phyloP scores from a whole-genome alignment of 768 basidiomycete species.

The Tricholoma bakamatsutake region DNA sequence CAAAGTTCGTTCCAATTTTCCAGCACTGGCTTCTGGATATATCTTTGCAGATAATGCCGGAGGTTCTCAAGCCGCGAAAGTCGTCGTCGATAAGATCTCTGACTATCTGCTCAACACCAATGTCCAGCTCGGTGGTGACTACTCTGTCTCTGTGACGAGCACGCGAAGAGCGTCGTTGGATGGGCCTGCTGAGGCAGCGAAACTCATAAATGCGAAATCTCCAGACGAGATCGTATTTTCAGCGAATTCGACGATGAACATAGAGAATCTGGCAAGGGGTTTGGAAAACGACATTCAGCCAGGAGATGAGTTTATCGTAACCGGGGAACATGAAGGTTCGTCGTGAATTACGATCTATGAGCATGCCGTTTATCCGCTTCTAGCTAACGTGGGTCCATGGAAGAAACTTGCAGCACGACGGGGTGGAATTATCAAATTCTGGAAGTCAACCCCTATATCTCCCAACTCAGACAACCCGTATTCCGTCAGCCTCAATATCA shows the following conservation, averaged over 20 bases:
- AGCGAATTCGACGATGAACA: slow-evolving; percentile 58
- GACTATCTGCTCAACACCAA: slow-evolving; percentile 72
- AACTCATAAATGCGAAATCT: slow-evolving; percentile 60
- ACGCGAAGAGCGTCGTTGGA: slow-evolving; percentile 42
- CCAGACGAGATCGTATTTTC: slow-evolving; percentile 63
- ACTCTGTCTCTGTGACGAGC: slow-evolving; percentile 49
- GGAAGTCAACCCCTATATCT: slow-evolving; percentile 44
- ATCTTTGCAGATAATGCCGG: slow-evolving; percentile 77
- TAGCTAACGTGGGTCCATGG: slow-evolving; percentile 76
- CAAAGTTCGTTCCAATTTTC: slow-evolving; percentile 55
- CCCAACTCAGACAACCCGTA: slow-evolving; percentile 51
- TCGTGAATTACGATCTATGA: background rate
- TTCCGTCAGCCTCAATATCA: slow-evolving; percentile 47
- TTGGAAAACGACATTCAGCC: slow-evolving; percentile 47
- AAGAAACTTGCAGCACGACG: slow-evolving; percentile 61
- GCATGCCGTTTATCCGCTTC: background rate
- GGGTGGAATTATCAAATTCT: slow-evolving; percentile 51
- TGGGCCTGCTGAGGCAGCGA: slow-evolving; percentile 45
- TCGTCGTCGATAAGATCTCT: slow-evolving; percentile 51
- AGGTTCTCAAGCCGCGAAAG: slow-evolving; percentile 56
- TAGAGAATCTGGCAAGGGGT: slow-evolving; percentile 64
- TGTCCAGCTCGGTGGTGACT: slow-evolving; percentile 68
- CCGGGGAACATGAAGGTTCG: slow-evolving; percentile 74
- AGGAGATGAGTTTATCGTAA: slow-evolving; percentile 75
- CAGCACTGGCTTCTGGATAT: slow-evolving; percentile 50